A percentile compares a stretch with the other conserved stretches of the same genome.
Conservation (phyloP, 2,329 filamentous ascomycete species). For the Teratosphaeria pseudoeucalypti region DNA sequence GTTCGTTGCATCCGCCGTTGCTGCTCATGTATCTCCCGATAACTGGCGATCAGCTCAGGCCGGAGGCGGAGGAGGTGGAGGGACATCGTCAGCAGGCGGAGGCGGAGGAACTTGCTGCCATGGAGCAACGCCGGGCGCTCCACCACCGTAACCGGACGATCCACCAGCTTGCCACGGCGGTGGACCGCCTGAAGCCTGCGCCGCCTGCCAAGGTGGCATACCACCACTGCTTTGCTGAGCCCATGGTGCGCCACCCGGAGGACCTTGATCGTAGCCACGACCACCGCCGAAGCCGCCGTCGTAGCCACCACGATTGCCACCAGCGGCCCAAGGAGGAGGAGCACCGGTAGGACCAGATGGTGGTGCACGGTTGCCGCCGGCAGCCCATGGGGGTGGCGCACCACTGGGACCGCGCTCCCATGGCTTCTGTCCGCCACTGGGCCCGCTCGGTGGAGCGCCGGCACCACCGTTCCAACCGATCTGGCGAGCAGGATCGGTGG, state of each 20-base stretch:
- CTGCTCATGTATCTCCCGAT: neutral
- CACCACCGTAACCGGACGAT: neutral
- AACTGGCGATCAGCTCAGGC: neutral
- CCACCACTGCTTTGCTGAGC: slow-evolving; percentile 6
- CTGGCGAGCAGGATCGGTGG: slow-evolving; percentile 50
- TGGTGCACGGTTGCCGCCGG: slow-evolving; percentile 5
- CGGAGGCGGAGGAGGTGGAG: slow-evolving; percentile 1
- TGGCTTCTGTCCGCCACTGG: slow-evolving; percentile 47
- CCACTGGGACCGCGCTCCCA: slow-evolving; percentile 22
- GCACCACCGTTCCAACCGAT: slow-evolving; percentile 75
- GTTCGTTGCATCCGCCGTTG: neutral
- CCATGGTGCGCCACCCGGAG: slow-evolving; percentile 9
- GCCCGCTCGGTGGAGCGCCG: slow-evolving; percentile 45
- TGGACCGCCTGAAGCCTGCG: slow-evolving; percentile 2
- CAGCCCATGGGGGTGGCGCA: slow-evolving; percentile 27
- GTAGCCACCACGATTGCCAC: slow-evolving; percentile 8
- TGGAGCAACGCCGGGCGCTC: neutral
- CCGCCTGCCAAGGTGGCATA: neutral
- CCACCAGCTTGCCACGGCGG: slow-evolving; percentile 9
- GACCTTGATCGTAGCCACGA: slow-evolving; percentile 15
- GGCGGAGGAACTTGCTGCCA: neutral
- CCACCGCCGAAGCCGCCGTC: slow-evolving; percentile 11
- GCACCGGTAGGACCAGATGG: slow-evolving; percentile 10
- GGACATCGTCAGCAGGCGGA: neutral
- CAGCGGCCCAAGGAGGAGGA: slow-evolving; percentile 28